Percentiles rank a stretch among this genome's conserved stretches.
Evolutionary conservation across 2,329 filamentous ascomycete genomes (phyloP).

Genomic region (Aspergillus sp.): DNA sequence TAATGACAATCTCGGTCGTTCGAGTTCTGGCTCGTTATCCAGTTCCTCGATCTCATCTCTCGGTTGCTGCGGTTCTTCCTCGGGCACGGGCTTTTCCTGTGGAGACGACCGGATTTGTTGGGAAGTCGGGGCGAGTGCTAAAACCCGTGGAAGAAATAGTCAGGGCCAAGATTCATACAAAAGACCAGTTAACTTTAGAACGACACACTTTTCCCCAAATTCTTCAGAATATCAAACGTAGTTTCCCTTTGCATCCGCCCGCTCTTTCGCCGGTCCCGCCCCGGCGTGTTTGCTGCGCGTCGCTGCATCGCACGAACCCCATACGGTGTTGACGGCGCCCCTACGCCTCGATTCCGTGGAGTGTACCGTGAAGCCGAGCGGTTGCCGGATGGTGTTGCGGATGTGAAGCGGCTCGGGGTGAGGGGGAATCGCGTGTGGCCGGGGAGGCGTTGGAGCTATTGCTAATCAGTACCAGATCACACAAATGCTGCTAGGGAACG

Average conservation of each 20-base stretch:
- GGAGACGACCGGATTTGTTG: slow-evolving; percentile 42
- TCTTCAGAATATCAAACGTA: slow-evolving; percentile 46
- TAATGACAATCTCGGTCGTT: slow-evolving; percentile 35
- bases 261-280: slow-evolving; percentile 42
- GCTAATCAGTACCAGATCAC: not conserved
- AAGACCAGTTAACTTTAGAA: not conserved
- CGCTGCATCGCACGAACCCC: slow-evolving; percentile 48
- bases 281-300: slow-evolving; percentile 45
- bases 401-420: slow-evolving; percentile 28
- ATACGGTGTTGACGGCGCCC: slow-evolving; percentile 47
- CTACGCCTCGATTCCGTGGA: slow-evolving; percentile 22
- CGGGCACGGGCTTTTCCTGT: slow-evolving; percentile 20
- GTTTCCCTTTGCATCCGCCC: slow-evolving; percentile 46
- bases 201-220: slow-evolving; percentile 43
- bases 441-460: slow-evolving; percentile 29
- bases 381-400: slow-evolving; percentile 25
- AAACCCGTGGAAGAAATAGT: not conserved
- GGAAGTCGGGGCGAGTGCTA: slow-evolving; percentile 45
- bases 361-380: slow-evolving; percentile 28
- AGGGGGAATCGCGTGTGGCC: slow-evolving; percentile 23
- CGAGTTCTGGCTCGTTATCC: slow-evolving; percentile 41
- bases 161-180: not conserved
- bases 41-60: slow-evolving; percentile 38
- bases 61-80: slow-evolving; percentile 11
- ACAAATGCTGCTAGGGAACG: no score